These are phyloP conservation scores for Arthrobotrys pseudoclavata DNA, from an alignment of 2,329 filamentous ascomycete genomes.

Conservation along the genomic window DNA sequence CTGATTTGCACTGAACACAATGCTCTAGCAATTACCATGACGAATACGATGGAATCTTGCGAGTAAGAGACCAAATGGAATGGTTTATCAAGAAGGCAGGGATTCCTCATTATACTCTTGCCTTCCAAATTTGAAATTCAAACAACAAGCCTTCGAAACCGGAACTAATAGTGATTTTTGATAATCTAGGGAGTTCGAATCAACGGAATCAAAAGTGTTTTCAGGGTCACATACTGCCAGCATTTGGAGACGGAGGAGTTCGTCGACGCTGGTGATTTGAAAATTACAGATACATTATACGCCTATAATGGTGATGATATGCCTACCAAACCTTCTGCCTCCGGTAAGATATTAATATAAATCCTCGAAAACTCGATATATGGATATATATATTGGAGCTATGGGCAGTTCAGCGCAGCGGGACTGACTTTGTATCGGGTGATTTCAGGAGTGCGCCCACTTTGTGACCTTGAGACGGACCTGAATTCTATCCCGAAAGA, in stretches of 20 bases:
- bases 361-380: neutral
- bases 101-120: neutral
- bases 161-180: neutral
- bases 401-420: neutral
- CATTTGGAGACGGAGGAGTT: constrained; percentile 20
- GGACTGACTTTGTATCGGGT: neutral
- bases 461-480: constrained; percentile 21
- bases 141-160: neutral
- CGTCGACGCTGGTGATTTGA: constrained; percentile 1
- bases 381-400: no score
- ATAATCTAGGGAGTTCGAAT: constrained; percentile 20
- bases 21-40: constrained; percentile 2
- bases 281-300: constrained; percentile 27
- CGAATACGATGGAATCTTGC: constrained; percentile 24
- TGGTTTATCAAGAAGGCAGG: constrained; percentile 30
- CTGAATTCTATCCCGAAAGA: constrained; percentile 9
- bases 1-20: neutral
- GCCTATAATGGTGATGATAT: constrained; percentile 15
- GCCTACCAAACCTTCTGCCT: neutral
- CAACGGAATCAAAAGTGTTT: constrained; percentile 16
- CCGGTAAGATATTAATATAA: constrained; percentile 1
- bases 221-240: constrained; percentile 18
- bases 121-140: neutral
- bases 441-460: neutral
- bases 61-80: constrained; percentile 29